phyloP scores from a whole-genome alignment of 805 yeast species.

The Monosporozyma aquatica region DNA sequence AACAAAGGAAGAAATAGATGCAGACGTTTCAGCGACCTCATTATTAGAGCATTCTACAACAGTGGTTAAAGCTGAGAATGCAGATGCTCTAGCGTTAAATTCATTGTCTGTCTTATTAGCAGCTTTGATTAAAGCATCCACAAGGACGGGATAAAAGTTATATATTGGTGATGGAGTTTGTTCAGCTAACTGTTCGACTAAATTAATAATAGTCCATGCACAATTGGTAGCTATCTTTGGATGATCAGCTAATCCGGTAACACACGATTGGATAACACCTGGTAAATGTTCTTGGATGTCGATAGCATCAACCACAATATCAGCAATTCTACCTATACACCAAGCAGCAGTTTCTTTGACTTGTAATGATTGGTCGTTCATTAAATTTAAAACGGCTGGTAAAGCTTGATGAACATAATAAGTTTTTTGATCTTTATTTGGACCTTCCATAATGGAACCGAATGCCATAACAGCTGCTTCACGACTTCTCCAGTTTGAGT shows the following conservation, averaged over 20 bases:
- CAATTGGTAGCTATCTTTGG: constrained; percentile 94
- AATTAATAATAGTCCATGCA: constrained; percentile 93
- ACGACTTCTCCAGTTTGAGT: constrained; percentile 68
- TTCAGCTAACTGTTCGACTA: constrained; percentile 66
- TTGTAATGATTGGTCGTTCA: constrained; percentile 66
- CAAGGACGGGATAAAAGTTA: constrained; percentile 57
- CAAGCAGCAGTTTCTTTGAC: constrained; percentile 97
- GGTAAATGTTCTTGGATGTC: constrained; percentile 59
- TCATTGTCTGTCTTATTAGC: constrained; percentile 75
- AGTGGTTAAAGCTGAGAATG: constrained; percentile 85
- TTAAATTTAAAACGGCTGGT: constrained; percentile 63
- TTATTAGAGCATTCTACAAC: constrained; percentile 68
- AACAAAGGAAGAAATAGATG: constrained; percentile 65
- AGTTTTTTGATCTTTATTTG: constrained; percentile 62
- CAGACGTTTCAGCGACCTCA: constrained; percentile 59
- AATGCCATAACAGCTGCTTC: constrained; percentile 99
- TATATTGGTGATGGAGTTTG: constrained; percentile 55
- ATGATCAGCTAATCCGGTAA: constrained; percentile 78
- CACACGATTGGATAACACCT: constrained; percentile 59
- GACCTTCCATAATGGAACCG: constrained; percentile 94
- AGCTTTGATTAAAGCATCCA: constrained; percentile 61
- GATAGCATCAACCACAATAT: constrained; percentile 68
- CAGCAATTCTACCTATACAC: constrained; percentile 96
- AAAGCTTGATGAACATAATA: constrained; percentile 72
- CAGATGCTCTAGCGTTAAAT: constrained; percentile 83